These are phyloP conservation scores for Skeletonema grethae DNA, from an alignment of 108 stramenopile genomes.

Conservation along the genomic window DNA sequence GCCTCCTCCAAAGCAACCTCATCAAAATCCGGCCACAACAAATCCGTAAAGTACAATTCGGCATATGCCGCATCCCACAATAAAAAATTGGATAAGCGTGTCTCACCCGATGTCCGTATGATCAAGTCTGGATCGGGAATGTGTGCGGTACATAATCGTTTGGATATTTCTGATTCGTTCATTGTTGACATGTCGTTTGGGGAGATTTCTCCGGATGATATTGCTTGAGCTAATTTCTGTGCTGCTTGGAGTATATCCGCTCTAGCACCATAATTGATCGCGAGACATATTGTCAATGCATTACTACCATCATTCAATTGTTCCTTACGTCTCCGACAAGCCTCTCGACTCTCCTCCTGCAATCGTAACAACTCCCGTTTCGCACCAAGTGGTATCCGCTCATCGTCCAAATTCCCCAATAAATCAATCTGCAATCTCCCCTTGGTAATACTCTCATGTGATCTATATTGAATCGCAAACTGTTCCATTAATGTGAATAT, in stretches of 20 bases:
- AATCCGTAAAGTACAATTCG: constrained; percentile 70
- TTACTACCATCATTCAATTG: too few species aligned
- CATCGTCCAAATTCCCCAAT: constrained; percentile 72
- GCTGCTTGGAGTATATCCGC: constrained; percentile 84
- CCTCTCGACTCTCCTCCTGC: constrained; percentile 42
- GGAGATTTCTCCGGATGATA: constrained; percentile 33
- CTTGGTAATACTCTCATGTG: constrained; percentile 38
- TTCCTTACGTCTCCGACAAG: constrained; percentile 8
- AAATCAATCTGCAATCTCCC: constrained; percentile 62
- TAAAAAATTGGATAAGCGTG: constrained; percentile 87
- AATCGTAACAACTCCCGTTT: constrained; percentile 45
- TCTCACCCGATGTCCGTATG: constrained; percentile 88
- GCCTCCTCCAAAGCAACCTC: constrained; percentile 50
- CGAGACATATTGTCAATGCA: constrained; percentile 78
- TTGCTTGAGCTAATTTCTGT: constrained; percentile 47
- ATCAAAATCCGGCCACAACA: constrained; percentile 87
- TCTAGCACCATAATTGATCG: constrained; percentile 90
- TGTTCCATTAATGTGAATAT: constrained; percentile 68
- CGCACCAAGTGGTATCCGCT: constrained; percentile 62
- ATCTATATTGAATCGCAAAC: constrained; percentile 42
- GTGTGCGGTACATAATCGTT: constrained; percentile 48
- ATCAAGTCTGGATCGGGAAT: constrained; percentile 81
- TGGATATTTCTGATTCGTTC: constrained; percentile 53
- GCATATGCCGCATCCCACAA: constrained; percentile 87
- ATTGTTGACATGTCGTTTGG: constrained; percentile 17